Base-by-base conservation (phyloP, 2,329 filamentous ascomycete species). In the Aspergillus unguis region DNA sequence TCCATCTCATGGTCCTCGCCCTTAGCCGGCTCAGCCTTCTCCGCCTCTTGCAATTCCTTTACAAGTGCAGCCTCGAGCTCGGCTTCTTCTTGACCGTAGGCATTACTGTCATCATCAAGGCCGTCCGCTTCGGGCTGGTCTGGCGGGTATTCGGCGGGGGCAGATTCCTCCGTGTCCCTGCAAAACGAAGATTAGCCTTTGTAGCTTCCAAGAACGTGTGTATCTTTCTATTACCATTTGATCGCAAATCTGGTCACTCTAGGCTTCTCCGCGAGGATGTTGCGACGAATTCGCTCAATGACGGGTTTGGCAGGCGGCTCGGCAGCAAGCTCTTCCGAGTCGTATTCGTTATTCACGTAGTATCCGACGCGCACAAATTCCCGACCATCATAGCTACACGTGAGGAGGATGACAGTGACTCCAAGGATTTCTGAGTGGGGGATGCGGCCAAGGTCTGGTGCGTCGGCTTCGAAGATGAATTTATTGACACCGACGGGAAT, bases 301-400 rank as follows among this genome's bases (percentile, higher is more conserved):
- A 95, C 81, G 36, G 92, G 92, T 79, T 96, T 96, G 53, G 90
- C 81, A 5, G 94, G 94, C 7, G 94, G 94, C 64, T 97, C 92
- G 44, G 87, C 85, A 64, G 85, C 87, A 58, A 99, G 82, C 71
- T 95, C 90, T 65, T 95, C 90, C 27, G 88, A 88, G 63, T 95
- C 90, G 73, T 99, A 99, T 74, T 99, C 95, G 67, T 99, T 99
- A 81, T 97, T 99, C 66, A 99, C 94, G 64, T 99, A 99, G 82
- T 99, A 99, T 57, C 94, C 94, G 38, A 99, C 92, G 61, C 94
- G 91, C 36, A 99, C 91, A 66, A 99, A 99, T 73, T 99, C 94
- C 67, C 94, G 85, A 49, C 88, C 88, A 66, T 99, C 94, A 76
- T 99, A 99, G 72, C 90, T 88, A 76, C 94, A 97, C 53, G 91